Base-by-base conservation (phyloP, 2,329 filamentous ascomycete species). In the Cladophialophora chaetospira region DNA sequence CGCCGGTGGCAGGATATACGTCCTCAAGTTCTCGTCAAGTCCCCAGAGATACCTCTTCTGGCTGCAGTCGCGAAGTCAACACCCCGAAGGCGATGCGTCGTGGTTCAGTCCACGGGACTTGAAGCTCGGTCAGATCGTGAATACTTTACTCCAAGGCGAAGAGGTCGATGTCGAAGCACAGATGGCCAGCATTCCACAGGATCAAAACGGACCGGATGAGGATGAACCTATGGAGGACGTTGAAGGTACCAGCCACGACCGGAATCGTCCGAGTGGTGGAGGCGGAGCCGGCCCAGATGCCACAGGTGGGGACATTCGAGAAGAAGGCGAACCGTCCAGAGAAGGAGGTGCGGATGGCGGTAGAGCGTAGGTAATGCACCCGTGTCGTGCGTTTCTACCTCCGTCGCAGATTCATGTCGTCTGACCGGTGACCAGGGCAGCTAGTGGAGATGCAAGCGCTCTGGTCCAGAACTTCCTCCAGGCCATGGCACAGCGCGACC, bases 331-430 rank as follows among this genome's bases (percentile, higher is more conserved):
- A 73, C 86, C 85, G 66, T 85, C 93, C 63, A 83, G 95, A 77
- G 91, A 96, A 75, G 94, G 93, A 59, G 94, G 95, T 71, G 91
- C 91, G 67, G 94, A 97, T 76, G 94, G 95, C 70, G 95, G 90
- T 77, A 86, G 94, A 97, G 94, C 93, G 94, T 99, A 97, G 93
- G 95, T 99, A 75, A 71, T 74, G 72, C 73, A 75, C 53, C 60
- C 58, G 33, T 42, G 40, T 36, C 50, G 52, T 61, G 59, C 49
- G 29, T 23, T 48, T 48, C 43, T 17, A 23, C 26, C n/a, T 17
- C 43, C 21, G 13, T 15, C 28, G 45, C 15, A 2, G 31, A 47
- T 31, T 45, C 60, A 62, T 66, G 15, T 53, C 36, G 23, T 76
- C 80, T 82, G 73, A 82, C 75, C 19, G 71, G 67, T 64, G 66